Base-by-base conservation (phyloP, 2,329 filamentous ascomycete species). In the Trichoderma oligosporum region DNA sequence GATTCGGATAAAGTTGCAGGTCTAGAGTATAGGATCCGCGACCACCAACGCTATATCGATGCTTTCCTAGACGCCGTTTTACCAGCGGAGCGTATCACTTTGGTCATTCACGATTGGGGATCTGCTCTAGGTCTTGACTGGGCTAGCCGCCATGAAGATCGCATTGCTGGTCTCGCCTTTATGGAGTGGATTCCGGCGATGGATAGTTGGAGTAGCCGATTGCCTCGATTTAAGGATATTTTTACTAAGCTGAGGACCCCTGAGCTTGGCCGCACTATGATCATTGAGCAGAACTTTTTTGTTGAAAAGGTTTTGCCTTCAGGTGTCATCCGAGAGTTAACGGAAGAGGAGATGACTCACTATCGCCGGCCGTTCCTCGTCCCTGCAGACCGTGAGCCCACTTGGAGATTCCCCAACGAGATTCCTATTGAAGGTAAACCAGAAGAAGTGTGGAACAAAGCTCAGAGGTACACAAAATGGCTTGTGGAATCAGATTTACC, bases 21-120 rank as follows among this genome's bases (percentile, higher is more conserved):
- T 2, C 22, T 53, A 2, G 49, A 53, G 22, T 54, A 54, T 4
- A 54, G 29, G 22, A n/a, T 54, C 6, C 39, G 39, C 22, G 51
- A 54, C 11, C 51, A 54, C 14, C 51, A 54, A 39, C 39, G 39
- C 20, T 54, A 54, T 14, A 27, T 53, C 39, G 39, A 53, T 35
- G 38, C 38, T n/a, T 53, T 53, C 2, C n/a, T 53, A 16, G 38
- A 35, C 7, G 6, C 27, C 7, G 49, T 53, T 11, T 12, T 53
- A 9, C 38, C 39, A 36, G 36, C 39, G 8, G 29, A 45, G 39
- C 39, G 39, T 11, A 27, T 54, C n/a, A 27, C 41, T 7, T n/a
- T 54, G 7, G 29, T 54, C 14, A 27, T 54, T 9, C 51, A 54
- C 11, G 51, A 54, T 16, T 54, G 20, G 51, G 39, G 27, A 2